Evolutionary conservation across 2,329 filamentous ascomycete species (phyloP).

Genomic region (Trichoderma pleuroti): DNA sequence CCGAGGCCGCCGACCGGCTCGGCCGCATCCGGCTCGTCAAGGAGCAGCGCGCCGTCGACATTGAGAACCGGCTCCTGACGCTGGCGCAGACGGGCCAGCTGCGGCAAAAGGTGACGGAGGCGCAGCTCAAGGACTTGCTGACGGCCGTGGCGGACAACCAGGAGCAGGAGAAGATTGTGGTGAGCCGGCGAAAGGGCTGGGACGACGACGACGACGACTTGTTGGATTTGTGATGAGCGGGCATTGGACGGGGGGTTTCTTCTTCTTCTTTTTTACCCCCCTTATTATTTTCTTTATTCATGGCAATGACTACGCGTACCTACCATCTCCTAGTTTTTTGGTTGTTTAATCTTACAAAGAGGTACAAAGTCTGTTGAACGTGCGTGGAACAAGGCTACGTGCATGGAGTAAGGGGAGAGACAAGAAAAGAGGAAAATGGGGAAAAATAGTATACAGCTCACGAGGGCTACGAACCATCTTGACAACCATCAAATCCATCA

Average conservation of each 20-base stretch:
- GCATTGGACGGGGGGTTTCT: not conserved
- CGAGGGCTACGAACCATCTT: not conserved
- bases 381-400: not conserved
- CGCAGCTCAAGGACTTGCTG: constrained; percentile 87
- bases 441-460: not conserved
- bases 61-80: constrained; percentile 91
- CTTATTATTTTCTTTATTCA: not conserved
- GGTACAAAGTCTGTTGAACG: not conserved
- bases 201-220: constrained; percentile 83
- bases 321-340: not conserved
- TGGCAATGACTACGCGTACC: not conserved
- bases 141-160: constrained; percentile 77
- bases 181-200: constrained; percentile 75
- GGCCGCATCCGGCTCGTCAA: constrained; percentile 95
- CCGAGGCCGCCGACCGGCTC: constrained; percentile 87
- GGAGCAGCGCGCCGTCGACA: constrained; percentile 79
- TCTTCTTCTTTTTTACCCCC: not conserved
- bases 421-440: not conserved
- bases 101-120: constrained; percentile 81
- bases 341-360: not conserved
- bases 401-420: not conserved
- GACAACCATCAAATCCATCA: not conserved
- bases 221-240: constrained; percentile 55
- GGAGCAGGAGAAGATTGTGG: constrained; percentile 81
- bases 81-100: constrained; percentile 86